Percentiles rank a stretch among this genome's conserved stretches.
phyloP scores from a whole-genome alignment of 2,329 filamentous ascomycete species.

The Microdochium bolleyi region DNA sequence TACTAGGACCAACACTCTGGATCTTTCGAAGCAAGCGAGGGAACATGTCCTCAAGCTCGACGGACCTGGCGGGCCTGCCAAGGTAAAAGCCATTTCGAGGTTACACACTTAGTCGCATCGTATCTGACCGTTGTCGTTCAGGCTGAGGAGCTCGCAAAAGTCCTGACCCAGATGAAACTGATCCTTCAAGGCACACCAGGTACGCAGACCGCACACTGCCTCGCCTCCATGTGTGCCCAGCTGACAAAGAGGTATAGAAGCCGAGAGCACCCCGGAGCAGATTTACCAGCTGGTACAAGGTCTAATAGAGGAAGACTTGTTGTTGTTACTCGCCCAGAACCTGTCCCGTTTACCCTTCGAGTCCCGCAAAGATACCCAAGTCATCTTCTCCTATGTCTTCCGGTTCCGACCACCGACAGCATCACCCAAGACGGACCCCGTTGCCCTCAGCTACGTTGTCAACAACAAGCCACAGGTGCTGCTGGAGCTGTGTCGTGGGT shows the following conservation, averaged over 20 bases:
- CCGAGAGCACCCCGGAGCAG: slow-evolving; percentile 79
- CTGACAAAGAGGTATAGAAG: slow-evolving; percentile 46
- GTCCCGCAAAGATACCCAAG: slow-evolving; percentile 89
- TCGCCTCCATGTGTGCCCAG: slow-evolving; percentile 5
- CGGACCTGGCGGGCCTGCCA: slow-evolving; percentile 35
- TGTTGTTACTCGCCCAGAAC: slow-evolving; percentile 74
- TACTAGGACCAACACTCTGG: slow-evolving; percentile 40
- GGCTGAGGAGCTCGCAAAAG: slow-evolving; percentile 81
- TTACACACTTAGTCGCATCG: slow-evolving; percentile 3
- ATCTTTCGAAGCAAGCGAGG: slow-evolving; percentile 47
- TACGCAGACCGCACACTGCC: slow-evolving; percentile 29
- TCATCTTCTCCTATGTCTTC: slow-evolving; percentile 92
- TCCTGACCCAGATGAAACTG: slow-evolving; percentile 84
- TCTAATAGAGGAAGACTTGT: slow-evolving; percentile 82
- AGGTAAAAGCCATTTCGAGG: slow-evolving; percentile 25
- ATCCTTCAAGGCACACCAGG: slow-evolving; percentile 89
- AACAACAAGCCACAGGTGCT: slow-evolving; percentile 81
- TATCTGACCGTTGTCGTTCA: slow-evolving; percentile 29
- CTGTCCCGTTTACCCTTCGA: slow-evolving; percentile 89
- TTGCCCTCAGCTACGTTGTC: slow-evolving; percentile 83
- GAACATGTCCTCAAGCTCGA: slow-evolving; percentile 46
- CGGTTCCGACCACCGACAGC: slow-evolving; percentile 71
- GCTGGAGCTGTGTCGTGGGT: slow-evolving; percentile 80
- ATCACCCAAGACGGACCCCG: slow-evolving; percentile 63
- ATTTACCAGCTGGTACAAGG: slow-evolving; percentile 78